Percentiles rank a stretch among this genome's conserved stretches.
Conservation (phyloP, 2,329 filamentous ascomycete species). For the Exophiala mesophila region DNA sequence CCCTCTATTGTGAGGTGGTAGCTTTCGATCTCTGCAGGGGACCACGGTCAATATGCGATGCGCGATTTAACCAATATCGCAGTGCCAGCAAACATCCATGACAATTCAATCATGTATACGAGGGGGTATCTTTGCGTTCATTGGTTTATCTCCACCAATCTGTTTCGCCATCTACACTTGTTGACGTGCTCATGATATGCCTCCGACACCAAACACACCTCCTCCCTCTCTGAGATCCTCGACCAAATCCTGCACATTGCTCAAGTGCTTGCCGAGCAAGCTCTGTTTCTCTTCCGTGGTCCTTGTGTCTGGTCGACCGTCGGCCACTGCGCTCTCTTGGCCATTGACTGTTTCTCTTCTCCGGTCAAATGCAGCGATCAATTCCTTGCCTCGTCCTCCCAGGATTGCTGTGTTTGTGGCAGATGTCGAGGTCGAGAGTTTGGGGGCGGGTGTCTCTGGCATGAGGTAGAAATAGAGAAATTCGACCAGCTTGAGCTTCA, state of each 20-base stretch:
- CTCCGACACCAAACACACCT: conserved; percentile 22
- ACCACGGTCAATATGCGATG: too few relatives aligned
- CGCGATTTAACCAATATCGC: too few relatives aligned
- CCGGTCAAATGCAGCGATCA: conserved; percentile 52
- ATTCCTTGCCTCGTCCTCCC: conserved; percentile 64
- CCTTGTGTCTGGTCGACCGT: conserved; percentile 42
- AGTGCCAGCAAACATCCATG: too few relatives aligned
- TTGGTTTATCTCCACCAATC: too few relatives aligned
- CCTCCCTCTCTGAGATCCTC: conserved; percentile 66
- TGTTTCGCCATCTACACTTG: too few relatives aligned
- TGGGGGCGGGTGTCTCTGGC: conserved; percentile 63
- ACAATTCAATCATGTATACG: too few relatives aligned
- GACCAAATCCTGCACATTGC: conserved; percentile 78
- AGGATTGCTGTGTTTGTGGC: conserved; percentile 37
- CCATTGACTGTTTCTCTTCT: conserved; percentile 29
- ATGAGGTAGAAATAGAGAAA: conserved; percentile 99
- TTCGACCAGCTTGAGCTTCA: conserved; percentile 94
- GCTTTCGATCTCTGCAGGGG: too few relatives aligned
- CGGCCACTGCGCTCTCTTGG: conserved; percentile 12
- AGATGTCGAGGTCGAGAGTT: conserved; percentile 33
- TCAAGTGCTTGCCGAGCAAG: conserved; percentile 70
- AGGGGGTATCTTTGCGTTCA: too few relatives aligned
- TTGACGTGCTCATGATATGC: conserved; percentile 7
- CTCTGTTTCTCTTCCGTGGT: conserved; percentile 77
- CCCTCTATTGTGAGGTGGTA: too few relatives aligned